These are phyloP conservation scores for Penicillium macrosclerotiorum DNA, from an alignment of 495 filamentous ascomycete genomes.

Conservation along the genomic window DNA sequence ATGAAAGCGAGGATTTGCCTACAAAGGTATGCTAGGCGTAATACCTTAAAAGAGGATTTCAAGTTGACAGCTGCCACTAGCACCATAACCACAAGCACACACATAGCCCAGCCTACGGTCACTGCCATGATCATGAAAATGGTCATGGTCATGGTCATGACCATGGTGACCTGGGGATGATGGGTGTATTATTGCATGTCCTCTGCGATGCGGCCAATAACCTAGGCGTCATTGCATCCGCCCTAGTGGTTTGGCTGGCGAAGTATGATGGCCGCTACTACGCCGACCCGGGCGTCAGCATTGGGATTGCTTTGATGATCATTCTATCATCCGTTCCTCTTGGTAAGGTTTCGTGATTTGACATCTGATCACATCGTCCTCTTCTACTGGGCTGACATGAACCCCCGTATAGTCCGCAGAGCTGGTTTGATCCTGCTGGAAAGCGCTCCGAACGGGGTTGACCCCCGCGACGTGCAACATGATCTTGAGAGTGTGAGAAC, in stretches of 20 bases:
- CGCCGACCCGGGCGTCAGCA: slow-evolving; percentile 46
- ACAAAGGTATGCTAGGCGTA: slow-evolving; percentile 11
- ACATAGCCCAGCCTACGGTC: slow-evolving; percentile 6
- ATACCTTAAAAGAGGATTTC: background rate
- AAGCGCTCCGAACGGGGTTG: slow-evolving; percentile 74
- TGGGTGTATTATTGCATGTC: slow-evolving; percentile 50
- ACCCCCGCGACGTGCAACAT: slow-evolving; percentile 72
- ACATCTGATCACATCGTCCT: background rate
- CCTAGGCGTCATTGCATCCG: slow-evolving; percentile 47
- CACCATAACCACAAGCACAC: slow-evolving; percentile 26
- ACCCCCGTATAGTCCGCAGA: slow-evolving; percentile 30
- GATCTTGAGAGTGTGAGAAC: slow-evolving; percentile 55
- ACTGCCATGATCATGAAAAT: slow-evolving; percentile 43
- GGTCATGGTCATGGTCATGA: slow-evolving; percentile 31
- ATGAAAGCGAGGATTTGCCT: slow-evolving; percentile 11
- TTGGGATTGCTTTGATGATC: slow-evolving; percentile 47
- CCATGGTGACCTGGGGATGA: slow-evolving; percentile 40
- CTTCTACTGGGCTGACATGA: background rate
- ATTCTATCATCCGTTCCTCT: slow-evolving; percentile 40
- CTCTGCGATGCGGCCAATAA: slow-evolving; percentile 51
- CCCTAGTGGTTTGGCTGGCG: slow-evolving; percentile 43
- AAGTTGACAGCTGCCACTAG: slow-evolving; percentile 5
- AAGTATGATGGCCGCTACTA: slow-evolving; percentile 42
- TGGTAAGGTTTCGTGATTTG: slow-evolving; percentile 15
- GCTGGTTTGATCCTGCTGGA: slow-evolving; percentile 69